phyloP scores from a whole-genome alignment of 2,329 filamentous ascomycete genomes.

The Cercospora canescens region DNA sequence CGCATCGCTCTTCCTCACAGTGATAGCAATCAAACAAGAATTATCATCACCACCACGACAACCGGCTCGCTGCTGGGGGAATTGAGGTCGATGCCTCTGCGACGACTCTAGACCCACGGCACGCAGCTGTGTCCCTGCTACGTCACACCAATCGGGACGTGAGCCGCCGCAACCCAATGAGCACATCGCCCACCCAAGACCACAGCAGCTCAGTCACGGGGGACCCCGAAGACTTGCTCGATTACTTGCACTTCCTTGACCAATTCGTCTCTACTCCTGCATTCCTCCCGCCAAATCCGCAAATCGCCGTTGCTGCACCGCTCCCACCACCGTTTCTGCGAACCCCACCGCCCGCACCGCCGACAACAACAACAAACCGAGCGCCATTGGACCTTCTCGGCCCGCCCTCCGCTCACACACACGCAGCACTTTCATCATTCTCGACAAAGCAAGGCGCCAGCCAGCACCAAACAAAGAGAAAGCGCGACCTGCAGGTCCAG shows the following conservation, averaged over 20 bases:
- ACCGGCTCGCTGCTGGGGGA: not conserved
- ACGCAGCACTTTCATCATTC: not conserved
- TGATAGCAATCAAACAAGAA: not conserved
- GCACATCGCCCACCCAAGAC: not conserved
- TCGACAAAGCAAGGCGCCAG: not conserved
- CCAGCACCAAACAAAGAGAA: not conserved
- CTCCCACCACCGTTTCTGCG: not conserved
- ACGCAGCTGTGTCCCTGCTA: not conserved
- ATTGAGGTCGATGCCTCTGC: not conserved
- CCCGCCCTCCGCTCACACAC: not conserved
- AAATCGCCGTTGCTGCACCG: not conserved
- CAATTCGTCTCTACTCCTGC: not conserved
- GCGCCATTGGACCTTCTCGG: not conserved
- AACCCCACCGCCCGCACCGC: not conserved
- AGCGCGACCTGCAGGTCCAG: conserved; percentile 10
- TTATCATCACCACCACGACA: too few relatives aligned
- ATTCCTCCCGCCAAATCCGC: not conserved
- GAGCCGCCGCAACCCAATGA: not conserved
- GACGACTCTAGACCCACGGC: not conserved
- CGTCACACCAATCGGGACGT: not conserved
- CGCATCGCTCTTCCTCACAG: not conserved
- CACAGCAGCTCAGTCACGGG: not conserved
- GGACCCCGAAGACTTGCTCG: not conserved
- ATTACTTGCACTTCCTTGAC: not conserved
- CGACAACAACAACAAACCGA: not conserved